These are phyloP conservation scores for Trichophaea hybrida DNA, from an alignment of 2,329 filamentous ascomycete species.

Conservation along the genomic window DNA sequence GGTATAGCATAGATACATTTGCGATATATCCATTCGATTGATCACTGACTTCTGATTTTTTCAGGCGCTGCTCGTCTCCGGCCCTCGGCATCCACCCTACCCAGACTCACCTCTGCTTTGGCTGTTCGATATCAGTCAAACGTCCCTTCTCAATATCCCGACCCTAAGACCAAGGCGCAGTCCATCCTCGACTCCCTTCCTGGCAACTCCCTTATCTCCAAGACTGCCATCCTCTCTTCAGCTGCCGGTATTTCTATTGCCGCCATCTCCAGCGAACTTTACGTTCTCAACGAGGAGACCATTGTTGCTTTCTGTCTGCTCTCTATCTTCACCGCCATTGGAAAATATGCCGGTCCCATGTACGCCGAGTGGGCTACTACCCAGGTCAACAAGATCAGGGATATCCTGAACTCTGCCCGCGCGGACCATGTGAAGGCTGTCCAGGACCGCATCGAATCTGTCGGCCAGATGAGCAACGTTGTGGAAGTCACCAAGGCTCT, in stretches of 20 bases:
- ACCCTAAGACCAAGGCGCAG: constrained; percentile 93
- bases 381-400: constrained; percentile 84
- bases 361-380: constrained; percentile 85
- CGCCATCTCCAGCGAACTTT: constrained; percentile 98
- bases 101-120: constrained; percentile 49
- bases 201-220: constrained; percentile 81
- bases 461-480: constrained; percentile 85
- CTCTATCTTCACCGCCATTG: constrained; percentile 80
- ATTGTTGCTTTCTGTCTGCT: constrained; percentile 86
- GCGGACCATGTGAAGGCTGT: constrained; percentile 91
- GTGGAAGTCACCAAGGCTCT: constrained; percentile 94
- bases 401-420: constrained; percentile 85
- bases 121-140: constrained; percentile 50
- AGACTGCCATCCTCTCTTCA: constrained; percentile 92
- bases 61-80: constrained; percentile 82
- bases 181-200: constrained; percentile 87
- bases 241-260: constrained; percentile 81
- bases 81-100: constrained; percentile 52
- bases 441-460: constrained; percentile 83
- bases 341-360: constrained; percentile 82
- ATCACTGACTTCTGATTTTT: background rate
- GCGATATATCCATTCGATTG: background rate
- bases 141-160: constrained; percentile 62
- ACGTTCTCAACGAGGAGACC: constrained; percentile 97
- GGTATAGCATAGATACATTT: constrained; percentile 11